Base-by-base conservation (phyloP, 108 stramenopile species). In the Aurantiochytrium sp. region DNA sequence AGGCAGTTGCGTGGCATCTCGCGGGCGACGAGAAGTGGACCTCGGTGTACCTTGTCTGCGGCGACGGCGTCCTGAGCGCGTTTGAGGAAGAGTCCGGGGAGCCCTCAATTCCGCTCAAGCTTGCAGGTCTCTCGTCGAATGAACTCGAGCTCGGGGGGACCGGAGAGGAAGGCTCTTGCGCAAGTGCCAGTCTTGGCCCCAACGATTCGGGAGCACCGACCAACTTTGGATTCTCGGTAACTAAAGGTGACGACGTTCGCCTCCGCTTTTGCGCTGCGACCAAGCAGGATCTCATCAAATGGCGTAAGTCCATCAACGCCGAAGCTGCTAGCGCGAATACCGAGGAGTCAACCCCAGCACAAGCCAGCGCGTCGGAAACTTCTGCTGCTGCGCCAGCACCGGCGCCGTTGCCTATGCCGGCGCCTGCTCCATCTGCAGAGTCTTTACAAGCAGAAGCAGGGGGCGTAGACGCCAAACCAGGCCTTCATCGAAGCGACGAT, bases 211-310 rank as follows among this genome's bases (percentile, higher is more conserved):
- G 64, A 8, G 64, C 64, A 18, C 76, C 76, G 76, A 53, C 76
- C 14, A 83, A 83, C 28, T 83, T 83, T 35, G 76, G 76, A 14
- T 83, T 83, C 51, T 47, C 76, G 10, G 76, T 53, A 12, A 53
- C 25, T 45, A 53, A 83, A 12, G 76, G 76, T 8, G n/a, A 3
- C 23, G 64, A 42, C 25, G 6, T 53, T 6, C 12, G 25, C 12
- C 51, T 83, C 25, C 12, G 25, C 0, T 83, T 83, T 45, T 83
- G 76, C 28, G 76, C 76, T 45, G n/a, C 51, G 76, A 53, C 49
- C 51, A 83, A 83, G 76, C 45, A 83, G 76, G 76, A 83, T 12
- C 76, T 83, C 4, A 53, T 83, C 49, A 83, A 53, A 45, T 83
- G 76, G 76, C 19, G 76, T 6, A 83, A 83, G 76, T 12, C 4